These are phyloP conservation scores for Mucor saturninus DNA, from an alignment of 371 early-diverging fungal species.

Conservation along the genomic window DNA sequence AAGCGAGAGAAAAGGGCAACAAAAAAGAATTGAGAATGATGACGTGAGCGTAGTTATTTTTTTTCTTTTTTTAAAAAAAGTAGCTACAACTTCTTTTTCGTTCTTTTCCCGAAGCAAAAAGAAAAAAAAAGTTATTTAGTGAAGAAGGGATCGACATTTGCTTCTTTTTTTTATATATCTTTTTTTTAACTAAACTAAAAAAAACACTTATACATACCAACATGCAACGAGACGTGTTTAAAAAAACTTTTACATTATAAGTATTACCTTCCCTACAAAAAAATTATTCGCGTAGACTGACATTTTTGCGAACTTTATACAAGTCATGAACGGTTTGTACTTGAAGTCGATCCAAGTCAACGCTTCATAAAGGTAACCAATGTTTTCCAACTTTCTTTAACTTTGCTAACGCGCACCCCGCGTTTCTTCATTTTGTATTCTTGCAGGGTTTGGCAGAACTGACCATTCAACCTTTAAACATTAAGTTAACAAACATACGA, in stretches of 20 bases:
- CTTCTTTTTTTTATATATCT: not conserved
- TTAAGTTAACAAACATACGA: conserved; percentile 50
- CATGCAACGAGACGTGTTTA: conserved; percentile 46
- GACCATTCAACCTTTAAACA: conserved; percentile 58
- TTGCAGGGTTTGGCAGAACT: conserved; percentile 67
- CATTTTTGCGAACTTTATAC: conserved; percentile 30
- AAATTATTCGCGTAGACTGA: conserved; percentile 19
- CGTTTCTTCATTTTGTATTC: not conserved
- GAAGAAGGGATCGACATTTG: not conserved
- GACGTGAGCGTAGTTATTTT: not conserved
- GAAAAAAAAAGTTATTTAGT: not conserved
- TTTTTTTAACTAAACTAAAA: not conserved
- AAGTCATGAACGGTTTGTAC: conserved; percentile 60
- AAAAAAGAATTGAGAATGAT: not conserved
- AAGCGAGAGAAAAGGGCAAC: not conserved
- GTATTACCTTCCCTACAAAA: conserved; percentile 26
- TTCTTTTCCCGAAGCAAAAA: conserved; percentile 1
- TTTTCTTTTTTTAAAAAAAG: not conserved
- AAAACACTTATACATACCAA: not conserved
- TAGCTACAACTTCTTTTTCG: not conserved
- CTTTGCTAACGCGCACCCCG: not conserved
- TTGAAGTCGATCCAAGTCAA: conserved; percentile 52
- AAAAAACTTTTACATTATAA: conserved; percentile 53
- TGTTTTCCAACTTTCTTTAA: not conserved
- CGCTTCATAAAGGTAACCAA: conserved; percentile 35